Percentiles rank a stretch among this genome's conserved stretches.
Conservation (phyloP, 2,329 filamentous ascomycete species). For the Fusarium sp. region DNA sequence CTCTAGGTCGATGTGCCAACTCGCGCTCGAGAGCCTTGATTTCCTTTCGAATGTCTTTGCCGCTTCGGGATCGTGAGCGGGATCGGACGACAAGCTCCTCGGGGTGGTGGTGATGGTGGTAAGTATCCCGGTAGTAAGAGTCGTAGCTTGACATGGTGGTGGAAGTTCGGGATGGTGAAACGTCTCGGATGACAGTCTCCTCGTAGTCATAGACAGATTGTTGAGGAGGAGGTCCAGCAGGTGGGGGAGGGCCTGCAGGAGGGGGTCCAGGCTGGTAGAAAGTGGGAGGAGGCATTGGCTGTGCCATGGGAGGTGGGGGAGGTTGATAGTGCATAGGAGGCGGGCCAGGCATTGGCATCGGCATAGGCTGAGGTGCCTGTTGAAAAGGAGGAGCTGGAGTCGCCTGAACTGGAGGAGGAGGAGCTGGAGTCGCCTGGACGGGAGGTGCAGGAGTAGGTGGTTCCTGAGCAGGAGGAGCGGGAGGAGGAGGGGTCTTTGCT, state of each 20-base stretch:
- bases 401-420: slow-evolving; percentile 55
- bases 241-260: slow-evolving; percentile 31
- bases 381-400: slow-evolving; percentile 41
- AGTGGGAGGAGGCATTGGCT: slow-evolving; percentile 30
- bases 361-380: slow-evolving; percentile 36
- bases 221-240: slow-evolving; percentile 45
- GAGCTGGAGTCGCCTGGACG: slow-evolving; percentile 49
- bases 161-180: slow-evolving; percentile 59
- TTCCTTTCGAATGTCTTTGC: slow-evolving; percentile 77
- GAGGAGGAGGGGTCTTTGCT: slow-evolving; percentile 43
- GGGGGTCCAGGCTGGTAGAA: background rate
- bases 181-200: slow-evolving; percentile 61
- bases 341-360: background rate
- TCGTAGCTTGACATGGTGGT: slow-evolving; percentile 52
- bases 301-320: slow-evolving; percentile 18
- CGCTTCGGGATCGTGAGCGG: slow-evolving; percentile 58
- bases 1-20: slow-evolving; percentile 52
- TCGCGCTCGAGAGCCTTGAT: slow-evolving; percentile 74
- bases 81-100: slow-evolving; percentile 56
- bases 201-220: slow-evolving; percentile 56
- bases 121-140: slow-evolving; percentile 44
- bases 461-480: slow-evolving; percentile 26
- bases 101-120: slow-evolving; percentile 47
- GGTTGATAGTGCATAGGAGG: slow-evolving; percentile 8
- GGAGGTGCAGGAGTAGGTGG: slow-evolving; percentile 37